Evolutionary conservation across 352 stramenopile species (phyloP), one percentile per base, ranked within the genome.

Genomic region (Globisporangium apiculatum): DNA sequence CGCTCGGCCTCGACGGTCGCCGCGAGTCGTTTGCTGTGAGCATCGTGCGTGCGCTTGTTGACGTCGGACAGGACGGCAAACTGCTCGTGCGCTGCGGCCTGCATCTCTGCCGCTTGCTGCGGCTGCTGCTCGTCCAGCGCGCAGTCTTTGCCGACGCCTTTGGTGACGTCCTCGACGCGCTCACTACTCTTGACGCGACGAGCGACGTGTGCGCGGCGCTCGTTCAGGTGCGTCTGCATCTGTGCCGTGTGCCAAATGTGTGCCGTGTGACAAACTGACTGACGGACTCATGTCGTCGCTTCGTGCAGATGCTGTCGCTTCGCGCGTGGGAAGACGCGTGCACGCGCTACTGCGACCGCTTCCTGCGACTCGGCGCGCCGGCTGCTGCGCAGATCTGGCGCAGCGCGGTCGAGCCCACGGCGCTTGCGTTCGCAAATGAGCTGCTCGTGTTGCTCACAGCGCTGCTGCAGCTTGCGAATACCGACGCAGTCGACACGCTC

Each of bases 391-490:
- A 48, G 15, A 52, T 61, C 15, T 83, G 75, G 75, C 64, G 47
- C 46, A 46, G 35, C 4, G 68, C 73, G 0, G 37, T 86, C 18
- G 57, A 82, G 51, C 71, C 73, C 6, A 55, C 58, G 9, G 65
- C 79, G 51, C 56, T 83, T n/a, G 60, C 79, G 31, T 48, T 73
- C 14, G 60, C 77, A 50, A 17, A 58, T 24, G 71, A 83, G 60
- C 35, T 72, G 17, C 40, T 79, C 9, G 66, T 69, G 54, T 55
- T 82, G 8, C 49, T 86, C 18, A 67, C 75, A 37, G 53, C 50
- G n/a, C 51, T 79, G 14, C 69, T 74, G 18, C 62, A 60, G 47
- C 57, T 62, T 7, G 48, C 40, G 38, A 54, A 50, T 49, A 50
- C 17, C 46, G 61, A 65, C n/a, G 58, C 69, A 49, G 62, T 64